These are phyloP conservation scores for Aspergillus baeticus DNA, from an alignment of 495 filamentous ascomycete species.

Conservation along the genomic window DNA sequence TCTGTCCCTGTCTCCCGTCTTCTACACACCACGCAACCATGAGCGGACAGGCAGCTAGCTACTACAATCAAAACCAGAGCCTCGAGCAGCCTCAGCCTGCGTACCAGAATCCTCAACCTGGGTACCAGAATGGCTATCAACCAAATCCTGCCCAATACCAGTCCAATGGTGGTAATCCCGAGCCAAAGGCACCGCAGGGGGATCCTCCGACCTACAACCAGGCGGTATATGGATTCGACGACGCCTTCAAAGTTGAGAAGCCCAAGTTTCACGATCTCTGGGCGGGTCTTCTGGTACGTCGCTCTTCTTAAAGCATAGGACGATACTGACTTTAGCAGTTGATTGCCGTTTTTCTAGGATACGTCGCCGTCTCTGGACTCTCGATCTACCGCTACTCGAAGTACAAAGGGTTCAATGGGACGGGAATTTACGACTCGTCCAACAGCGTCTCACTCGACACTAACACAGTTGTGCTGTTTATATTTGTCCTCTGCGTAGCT, in stretches of 20 bases:
- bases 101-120: conserved; percentile 12
- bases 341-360: conserved; percentile 71
- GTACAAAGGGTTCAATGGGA: conserved; percentile 65
- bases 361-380: conserved; percentile 72
- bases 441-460: conserved; percentile 69
- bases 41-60: conserved; percentile 45
- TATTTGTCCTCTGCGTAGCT: conserved; percentile 69
- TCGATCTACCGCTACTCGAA: conserved; percentile 72
- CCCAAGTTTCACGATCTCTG: conserved; percentile 89
- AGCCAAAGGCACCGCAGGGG: conserved; percentile 33
- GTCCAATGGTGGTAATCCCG: conserved; percentile 20
- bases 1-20: background rate
- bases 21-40: conserved; percentile 24
- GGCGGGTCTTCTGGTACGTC: conserved; percentile 72
- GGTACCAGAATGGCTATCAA: conserved; percentile 12
- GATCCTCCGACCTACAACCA: conserved; percentile 33
- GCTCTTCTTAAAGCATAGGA: background rate
- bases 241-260: conserved; percentile 74
- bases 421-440: conserved; percentile 66
- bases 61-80: conserved; percentile 36
- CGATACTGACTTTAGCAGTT: conserved; percentile 52
- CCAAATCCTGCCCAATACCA: conserved; percentile 15
- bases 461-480: conserved; percentile 83
- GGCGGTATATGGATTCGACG: conserved; percentile 55
- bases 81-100: conserved; percentile 19